phyloP scores from a whole-genome alignment of 2,329 filamentous ascomycete species.

The Rutstroemia sp. region DNA sequence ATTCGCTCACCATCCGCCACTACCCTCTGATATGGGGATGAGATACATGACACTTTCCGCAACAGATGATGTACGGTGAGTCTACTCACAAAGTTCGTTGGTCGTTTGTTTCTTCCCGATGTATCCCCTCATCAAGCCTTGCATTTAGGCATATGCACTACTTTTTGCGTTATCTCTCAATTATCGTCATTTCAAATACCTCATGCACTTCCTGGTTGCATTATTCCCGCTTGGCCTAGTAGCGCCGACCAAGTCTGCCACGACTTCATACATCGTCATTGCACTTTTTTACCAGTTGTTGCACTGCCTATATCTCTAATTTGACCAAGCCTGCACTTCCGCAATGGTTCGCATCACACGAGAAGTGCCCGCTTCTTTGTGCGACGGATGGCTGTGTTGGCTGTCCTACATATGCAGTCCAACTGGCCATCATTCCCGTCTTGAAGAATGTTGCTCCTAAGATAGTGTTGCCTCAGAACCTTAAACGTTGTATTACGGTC shows the following conservation, averaged over 20 bases:
- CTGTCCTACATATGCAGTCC: slow-evolving; percentile 24
- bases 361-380: slow-evolving; percentile 23
- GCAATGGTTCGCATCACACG: slow-evolving; percentile 25
- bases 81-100: slow-evolving; percentile 19
- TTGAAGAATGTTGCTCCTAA: slow-evolving; percentile 10
- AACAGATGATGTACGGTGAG: slow-evolving; percentile 32
- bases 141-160: slow-evolving; percentile 24
- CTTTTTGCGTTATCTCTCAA: slow-evolving; percentile 7
- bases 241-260: slow-evolving; percentile 19
- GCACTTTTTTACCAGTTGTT: slow-evolving; percentile 16
- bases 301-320: slow-evolving; percentile 26
- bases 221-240: slow-evolving; percentile 8
- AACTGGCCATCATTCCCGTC: slow-evolving; percentile 22
- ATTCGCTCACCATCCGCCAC: slow-evolving; percentile 21
- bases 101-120: slow-evolving; percentile 17
- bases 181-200: slow-evolving; percentile 11
- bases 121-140: slow-evolving; percentile 13
- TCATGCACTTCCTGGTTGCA: slow-evolving; percentile 12
- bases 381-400: slow-evolving; percentile 23
- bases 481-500: slow-evolving; percentile 26
- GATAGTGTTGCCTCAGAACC: slow-evolving; percentile 17
- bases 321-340: slow-evolving; percentile 17
- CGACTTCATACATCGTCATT: slow-evolving; percentile 21
- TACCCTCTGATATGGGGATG: slow-evolving; percentile 30
- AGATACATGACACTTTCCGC: slow-evolving; percentile 28